phyloP scores from a whole-genome alignment of 1,139 yeast genomes.

The Arxiozyma slooffiae region DNA sequence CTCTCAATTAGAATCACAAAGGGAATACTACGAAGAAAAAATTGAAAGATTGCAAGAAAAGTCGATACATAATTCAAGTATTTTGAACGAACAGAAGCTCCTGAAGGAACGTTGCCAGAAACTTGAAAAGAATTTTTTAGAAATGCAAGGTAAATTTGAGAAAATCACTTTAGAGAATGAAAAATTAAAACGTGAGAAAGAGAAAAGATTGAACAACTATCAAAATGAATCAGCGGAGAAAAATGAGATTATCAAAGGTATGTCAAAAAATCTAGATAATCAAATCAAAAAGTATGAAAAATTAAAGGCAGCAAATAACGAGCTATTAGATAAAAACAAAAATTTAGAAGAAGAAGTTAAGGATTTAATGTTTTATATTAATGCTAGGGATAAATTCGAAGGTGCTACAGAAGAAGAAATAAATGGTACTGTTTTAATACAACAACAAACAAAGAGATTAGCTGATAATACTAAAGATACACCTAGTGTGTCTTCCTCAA shows the following conservation, averaged over 20 bases:
- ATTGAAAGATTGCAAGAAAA: constrained; percentile 33
- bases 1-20: constrained; percentile 79
- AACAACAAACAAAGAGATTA: constrained; percentile 2
- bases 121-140: constrained; percentile 21
- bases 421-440: constrained; percentile 55
- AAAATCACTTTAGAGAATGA: constrained; percentile 18
- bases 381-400: constrained; percentile 60
- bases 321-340: constrained; percentile 34
- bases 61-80: background rate
- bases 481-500: background rate
- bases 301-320: constrained; percentile 21
- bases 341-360: constrained; percentile 61
- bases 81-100: constrained; percentile 4
- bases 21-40: constrained; percentile 69
- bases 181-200: constrained; percentile 31
- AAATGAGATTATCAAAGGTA: constrained; percentile 44
- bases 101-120: constrained; percentile 16
- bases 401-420: constrained; percentile 60
- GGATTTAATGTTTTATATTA: constrained; percentile 75
- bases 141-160: constrained; percentile 18
- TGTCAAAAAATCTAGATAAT: constrained; percentile 48
- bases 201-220: constrained; percentile 43
- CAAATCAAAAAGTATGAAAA: constrained; percentile 35
- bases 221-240: constrained; percentile 35
- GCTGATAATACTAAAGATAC: background rate